Evolutionary conservation across 2,329 filamentous ascomycete genomes (phyloP).

Genomic region (Fusarium nematophilum): DNA sequence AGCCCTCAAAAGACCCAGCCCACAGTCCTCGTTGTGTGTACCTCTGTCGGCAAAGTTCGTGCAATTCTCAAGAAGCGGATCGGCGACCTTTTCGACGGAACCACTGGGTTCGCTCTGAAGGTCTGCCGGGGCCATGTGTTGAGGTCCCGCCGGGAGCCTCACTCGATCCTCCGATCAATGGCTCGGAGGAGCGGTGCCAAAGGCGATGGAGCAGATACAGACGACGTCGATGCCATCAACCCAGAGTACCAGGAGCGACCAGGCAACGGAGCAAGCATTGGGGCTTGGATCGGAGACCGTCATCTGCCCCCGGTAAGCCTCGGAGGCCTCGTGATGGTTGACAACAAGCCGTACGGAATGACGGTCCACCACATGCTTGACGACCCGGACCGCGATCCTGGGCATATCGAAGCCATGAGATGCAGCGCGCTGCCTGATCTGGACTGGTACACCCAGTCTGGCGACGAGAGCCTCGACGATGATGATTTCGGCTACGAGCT

Average conservation of each 20-base stretch:
- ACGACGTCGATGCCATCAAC: conserved; percentile 66
- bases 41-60: conserved; percentile 78
- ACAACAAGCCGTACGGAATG: conserved; percentile 89
- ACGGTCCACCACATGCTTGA: conserved; percentile 98
- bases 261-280: conserved; percentile 89
- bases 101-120: conserved; percentile 72
- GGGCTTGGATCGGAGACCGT: conserved; percentile 85
- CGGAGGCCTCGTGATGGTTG: conserved; percentile 86
- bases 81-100: conserved; percentile 71
- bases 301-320: conserved; percentile 93
- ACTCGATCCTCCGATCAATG: conserved; percentile 48
- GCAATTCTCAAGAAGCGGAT: conserved; percentile 77
- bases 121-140: conserved; percentile 77
- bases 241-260: conserved; percentile 83
- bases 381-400: conserved; percentile 65
- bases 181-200: conserved; percentile 46
- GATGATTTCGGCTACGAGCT: conserved; percentile 71
- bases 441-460: conserved; percentile 57
- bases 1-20: conserved; percentile 73
- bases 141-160: conserved; percentile 64
- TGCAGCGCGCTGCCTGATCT: conserved; percentile 56
- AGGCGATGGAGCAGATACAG: conserved; percentile 51
- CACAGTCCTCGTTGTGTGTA: conserved; percentile 82
- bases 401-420: conserved; percentile 41
- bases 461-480: conserved; percentile 56